Evolutionary conservation across 306 rosid species (phyloP).

Genomic region (Lathyrus aphaca): DNA sequence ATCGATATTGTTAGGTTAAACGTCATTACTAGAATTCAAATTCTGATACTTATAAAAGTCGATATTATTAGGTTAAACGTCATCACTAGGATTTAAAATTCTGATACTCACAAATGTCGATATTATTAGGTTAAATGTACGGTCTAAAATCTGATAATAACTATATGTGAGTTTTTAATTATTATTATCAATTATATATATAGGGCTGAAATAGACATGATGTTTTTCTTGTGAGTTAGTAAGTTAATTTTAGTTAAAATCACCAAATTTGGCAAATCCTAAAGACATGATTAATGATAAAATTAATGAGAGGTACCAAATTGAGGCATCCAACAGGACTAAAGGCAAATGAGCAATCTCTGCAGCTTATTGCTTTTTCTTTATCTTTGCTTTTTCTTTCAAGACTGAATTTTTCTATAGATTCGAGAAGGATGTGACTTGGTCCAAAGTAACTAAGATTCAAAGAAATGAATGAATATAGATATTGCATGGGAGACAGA

Average conservation of each 20-base stretch:
- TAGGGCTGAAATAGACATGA: too few relatives aligned
- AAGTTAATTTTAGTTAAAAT: conserved; percentile 28
- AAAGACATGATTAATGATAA: conserved; percentile 20
- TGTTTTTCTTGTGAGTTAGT: too few relatives aligned
- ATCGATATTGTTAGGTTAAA: too few relatives aligned
- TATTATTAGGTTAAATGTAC: too few relatives aligned
- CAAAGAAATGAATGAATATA: conserved; percentile 58
- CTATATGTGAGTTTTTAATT: too few relatives aligned
- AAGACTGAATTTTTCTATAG: conserved; percentile 62
- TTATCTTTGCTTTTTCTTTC: conserved; percentile 57
- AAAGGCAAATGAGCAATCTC: conserved; percentile 60
- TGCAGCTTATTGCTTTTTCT: conserved; percentile 62
- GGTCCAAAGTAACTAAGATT: conserved; percentile 69
- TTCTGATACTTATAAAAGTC: too few relatives aligned
- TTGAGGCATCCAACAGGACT: conserved; percentile 19
- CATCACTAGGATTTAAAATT: too few relatives aligned
- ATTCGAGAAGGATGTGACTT: conserved; percentile 69
- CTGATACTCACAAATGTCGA: too few relatives aligned
- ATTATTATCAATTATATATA: too few relatives aligned
- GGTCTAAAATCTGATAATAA: too few relatives aligned
- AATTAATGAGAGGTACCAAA: conserved; percentile 31
- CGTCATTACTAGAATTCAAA: too few relatives aligned
- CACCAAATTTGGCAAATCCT: conserved; percentile 35
- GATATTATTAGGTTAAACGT: too few relatives aligned
- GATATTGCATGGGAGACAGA: conserved; percentile 67